Evolutionary conservation across 768 basidiomycete species (phyloP).

Genomic region (Tephrocybe sp.): DNA sequence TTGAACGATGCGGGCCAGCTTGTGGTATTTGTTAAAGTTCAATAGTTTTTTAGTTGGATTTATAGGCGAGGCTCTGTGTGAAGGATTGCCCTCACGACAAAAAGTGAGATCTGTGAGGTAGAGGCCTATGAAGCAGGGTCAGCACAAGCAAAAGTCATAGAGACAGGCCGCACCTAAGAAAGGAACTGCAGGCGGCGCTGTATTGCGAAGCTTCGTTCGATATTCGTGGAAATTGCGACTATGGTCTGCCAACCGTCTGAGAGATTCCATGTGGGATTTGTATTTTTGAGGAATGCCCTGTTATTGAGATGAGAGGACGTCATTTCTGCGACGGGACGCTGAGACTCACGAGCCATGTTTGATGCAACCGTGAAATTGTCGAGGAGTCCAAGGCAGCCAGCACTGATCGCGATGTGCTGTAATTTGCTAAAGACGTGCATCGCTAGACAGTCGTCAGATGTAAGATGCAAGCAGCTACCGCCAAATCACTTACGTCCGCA

Average conservation of each 20-base stretch:
- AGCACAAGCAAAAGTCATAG: slow-evolving; percentile 8
- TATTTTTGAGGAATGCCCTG: slow-evolving; percentile 87
- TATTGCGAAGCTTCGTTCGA: slow-evolving; percentile 80
- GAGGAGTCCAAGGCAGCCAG: slow-evolving; percentile 94
- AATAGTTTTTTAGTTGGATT: slow-evolving; percentile 76
- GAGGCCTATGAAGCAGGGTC: slow-evolving; percentile 45
- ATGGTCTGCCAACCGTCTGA: slow-evolving; percentile 89
- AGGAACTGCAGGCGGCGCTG: slow-evolving; percentile 89
- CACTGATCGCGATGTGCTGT: slow-evolving; percentile 89
- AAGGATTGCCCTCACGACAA: slow-evolving; percentile 92
- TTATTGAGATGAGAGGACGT: not conserved
- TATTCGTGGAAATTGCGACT: slow-evolving; percentile 90
- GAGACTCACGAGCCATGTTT: slow-evolving; percentile 85
- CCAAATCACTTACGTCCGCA: slow-evolving; percentile 63
- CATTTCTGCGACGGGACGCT: not conserved
- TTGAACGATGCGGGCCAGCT: slow-evolving; percentile 81
- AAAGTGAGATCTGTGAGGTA: slow-evolving; percentile 94
- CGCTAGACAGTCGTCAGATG: slow-evolving; percentile 48
- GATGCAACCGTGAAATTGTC: slow-evolving; percentile 86
- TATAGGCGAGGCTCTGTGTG: slow-evolving; percentile 74
- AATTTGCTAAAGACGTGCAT: slow-evolving; percentile 81
- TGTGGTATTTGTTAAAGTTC: slow-evolving; percentile 97
- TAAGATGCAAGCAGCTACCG: slow-evolving; percentile 2
- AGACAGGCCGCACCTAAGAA: slow-evolving; percentile 72
- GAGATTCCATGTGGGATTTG: slow-evolving; percentile 68